These are phyloP conservation scores for Paraglomus occultum DNA, from an alignment of 192 early-diverging fungal species.

Conservation along the genomic window DNA sequence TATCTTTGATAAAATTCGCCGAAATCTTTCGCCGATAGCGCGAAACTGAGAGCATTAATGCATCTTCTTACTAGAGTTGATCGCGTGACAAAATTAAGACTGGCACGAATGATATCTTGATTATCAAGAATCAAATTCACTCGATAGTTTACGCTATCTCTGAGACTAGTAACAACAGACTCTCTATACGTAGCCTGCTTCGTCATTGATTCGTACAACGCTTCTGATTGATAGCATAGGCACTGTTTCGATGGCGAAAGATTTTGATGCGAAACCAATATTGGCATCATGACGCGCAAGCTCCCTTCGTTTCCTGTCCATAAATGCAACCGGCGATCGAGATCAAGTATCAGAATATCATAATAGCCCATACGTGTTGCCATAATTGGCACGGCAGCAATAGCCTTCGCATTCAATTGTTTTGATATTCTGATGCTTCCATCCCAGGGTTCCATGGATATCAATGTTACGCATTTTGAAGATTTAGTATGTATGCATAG, in stretches of 20 bases:
- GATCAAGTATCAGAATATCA: conserved; percentile 43
- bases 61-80: conserved; percentile 41
- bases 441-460: conserved; percentile 22
- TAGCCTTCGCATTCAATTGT: conserved; percentile 34
- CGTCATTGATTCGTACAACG: neutral
- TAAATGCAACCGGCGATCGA: conserved; percentile 33
- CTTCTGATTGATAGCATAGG: neutral
- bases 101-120: conserved; percentile 29
- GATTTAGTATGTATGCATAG: conserved; percentile 33
- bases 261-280: neutral
- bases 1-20: conserved; percentile 38
- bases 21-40: conserved; percentile 33
- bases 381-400: conserved; percentile 41
- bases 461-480: conserved; percentile 17
- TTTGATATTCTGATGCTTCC: conserved; percentile 2
- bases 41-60: conserved; percentile 39
- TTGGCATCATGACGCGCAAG: conserved; percentile 32
- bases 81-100: conserved; percentile 35
- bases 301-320: conserved; percentile 40
- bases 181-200: neutral
- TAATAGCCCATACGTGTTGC: conserved; percentile 35
- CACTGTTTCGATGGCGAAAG: neutral
- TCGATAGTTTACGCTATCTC: conserved; percentile 41
- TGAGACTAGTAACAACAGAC: conserved; percentile 30
- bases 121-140: conserved; percentile 34